These are phyloP conservation scores for Kurtzmaniella quercitrusa DNA, from an alignment of 1,139 yeast genomes.

Conservation along the genomic window DNA sequence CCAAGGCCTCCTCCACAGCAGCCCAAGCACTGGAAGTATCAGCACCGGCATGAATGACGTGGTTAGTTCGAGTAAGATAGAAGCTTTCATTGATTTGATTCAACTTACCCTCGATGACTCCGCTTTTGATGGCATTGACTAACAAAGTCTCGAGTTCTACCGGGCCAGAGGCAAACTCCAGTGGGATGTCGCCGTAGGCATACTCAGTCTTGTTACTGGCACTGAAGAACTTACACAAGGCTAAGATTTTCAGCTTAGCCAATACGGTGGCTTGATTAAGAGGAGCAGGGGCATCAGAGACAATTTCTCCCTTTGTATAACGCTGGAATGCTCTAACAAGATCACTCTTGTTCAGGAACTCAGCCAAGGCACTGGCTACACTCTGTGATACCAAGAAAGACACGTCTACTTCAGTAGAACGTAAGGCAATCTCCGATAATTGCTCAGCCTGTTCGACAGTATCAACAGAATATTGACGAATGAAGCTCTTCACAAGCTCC, in stretches of 20 bases:
- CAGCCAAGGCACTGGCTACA: constrained; percentile 30
- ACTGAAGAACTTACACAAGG: constrained; percentile 38
- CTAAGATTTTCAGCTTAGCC: constrained; percentile 38
- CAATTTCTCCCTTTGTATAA: constrained; percentile 35
- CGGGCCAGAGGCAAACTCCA: constrained; percentile 21
- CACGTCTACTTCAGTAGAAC: constrained; percentile 40
- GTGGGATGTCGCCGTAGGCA: constrained; percentile 37
- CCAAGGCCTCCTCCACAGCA: constrained; percentile 31
- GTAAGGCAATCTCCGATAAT: constrained; percentile 35
- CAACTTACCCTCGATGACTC: constrained; percentile 45
- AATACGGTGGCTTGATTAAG: constrained; percentile 13
- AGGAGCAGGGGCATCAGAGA: constrained; percentile 8
- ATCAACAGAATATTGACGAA: constrained; percentile 21
- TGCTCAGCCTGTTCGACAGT: constrained; percentile 26
- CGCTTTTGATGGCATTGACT: constrained; percentile 41
- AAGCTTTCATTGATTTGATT: constrained; percentile 44
- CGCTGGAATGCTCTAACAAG: constrained; percentile 26
- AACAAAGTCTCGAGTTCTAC: constrained; percentile 39
- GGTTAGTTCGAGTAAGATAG: constrained; percentile 40
- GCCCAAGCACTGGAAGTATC: constrained; percentile 34
- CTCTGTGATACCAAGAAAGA: constrained; percentile 42
- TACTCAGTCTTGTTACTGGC: constrained; percentile 24
- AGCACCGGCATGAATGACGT: constrained; percentile 38
- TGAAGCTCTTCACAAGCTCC: constrained; percentile 32
- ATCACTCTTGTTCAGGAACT: constrained; percentile 15